Percentiles rank a stretch among this genome's conserved stretches.
These are phyloP conservation scores for Aspergillus conjunctus DNA, from an alignment of 495 filamentous ascomycete genomes.

Conservation along the genomic window DNA sequence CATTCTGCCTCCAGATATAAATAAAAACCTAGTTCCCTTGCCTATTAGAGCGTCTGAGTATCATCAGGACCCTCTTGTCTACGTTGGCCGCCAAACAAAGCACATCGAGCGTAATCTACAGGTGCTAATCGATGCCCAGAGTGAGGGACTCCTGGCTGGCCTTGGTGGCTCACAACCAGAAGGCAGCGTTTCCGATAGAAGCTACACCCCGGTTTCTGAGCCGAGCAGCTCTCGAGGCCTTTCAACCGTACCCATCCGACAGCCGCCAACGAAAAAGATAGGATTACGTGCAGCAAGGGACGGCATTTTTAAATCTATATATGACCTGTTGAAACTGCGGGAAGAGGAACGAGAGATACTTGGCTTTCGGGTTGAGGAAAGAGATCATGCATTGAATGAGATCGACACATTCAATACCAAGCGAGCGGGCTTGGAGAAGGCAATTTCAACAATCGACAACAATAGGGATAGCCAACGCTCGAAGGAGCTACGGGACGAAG, in stretches of 20 bases:
- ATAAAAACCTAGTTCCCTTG: conserved; percentile 30
- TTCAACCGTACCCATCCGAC: conserved; percentile 62
- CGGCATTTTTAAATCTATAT: conserved; percentile 71
- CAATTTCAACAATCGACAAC: conserved; percentile 45
- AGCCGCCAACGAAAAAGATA: conserved; percentile 58
- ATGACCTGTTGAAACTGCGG: conserved; percentile 70
- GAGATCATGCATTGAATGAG: conserved; percentile 59
- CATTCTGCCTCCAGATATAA: conserved; percentile 28
- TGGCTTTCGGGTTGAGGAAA: conserved; percentile 54
- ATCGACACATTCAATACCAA: conserved; percentile 63
- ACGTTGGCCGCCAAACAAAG: conserved; percentile 48
- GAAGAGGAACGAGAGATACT: conserved; percentile 69
- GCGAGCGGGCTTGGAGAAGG: conserved; percentile 45
- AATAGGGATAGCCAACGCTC: conserved; percentile 40
- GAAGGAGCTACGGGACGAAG: conserved; percentile 53
- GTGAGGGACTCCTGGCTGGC: conserved; percentile 66
- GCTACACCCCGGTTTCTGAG: conserved; percentile 46
- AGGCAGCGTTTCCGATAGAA: conserved; percentile 49
- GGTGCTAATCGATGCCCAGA: conserved; percentile 80
- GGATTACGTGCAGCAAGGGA: conserved; percentile 67
- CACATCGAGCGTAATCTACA: conserved; percentile 77
- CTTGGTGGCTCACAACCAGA: conserved; percentile 38
- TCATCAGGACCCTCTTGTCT: conserved; percentile 44
- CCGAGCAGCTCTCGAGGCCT: conserved; percentile 27
- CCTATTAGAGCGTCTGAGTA: conserved; percentile 34